A percentile compares a stretch with the other conserved stretches of the same genome.
These are phyloP conservation scores for Boletus sensibilis DNA, from an alignment of 768 basidiomycete species.

Conservation along the genomic window DNA sequence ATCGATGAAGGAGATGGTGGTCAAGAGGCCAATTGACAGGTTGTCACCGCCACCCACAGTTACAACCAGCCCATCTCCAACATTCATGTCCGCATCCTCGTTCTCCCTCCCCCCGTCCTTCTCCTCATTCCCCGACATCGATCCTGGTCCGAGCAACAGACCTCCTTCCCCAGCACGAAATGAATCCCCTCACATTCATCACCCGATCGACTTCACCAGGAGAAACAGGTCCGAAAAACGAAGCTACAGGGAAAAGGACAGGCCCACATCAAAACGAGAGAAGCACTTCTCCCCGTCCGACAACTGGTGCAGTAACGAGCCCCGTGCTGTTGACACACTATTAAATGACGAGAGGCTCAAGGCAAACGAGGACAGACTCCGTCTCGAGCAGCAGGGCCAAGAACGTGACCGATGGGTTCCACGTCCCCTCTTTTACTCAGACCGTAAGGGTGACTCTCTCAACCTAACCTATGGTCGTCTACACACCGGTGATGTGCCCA, in stretches of 20 bases:
- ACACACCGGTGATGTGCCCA: conserved; percentile 62
- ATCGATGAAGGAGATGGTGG: conserved; percentile 39
- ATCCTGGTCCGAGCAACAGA: conserved; percentile 40
- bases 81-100: conserved; percentile 50
- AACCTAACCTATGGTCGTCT: conserved; percentile 69
- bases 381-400: conserved; percentile 18
- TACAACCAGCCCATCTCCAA: conserved; percentile 1
- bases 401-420: conserved; percentile 28
- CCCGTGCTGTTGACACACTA: conserved; percentile 10
- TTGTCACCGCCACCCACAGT: conserved; percentile 8
- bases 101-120: conserved; percentile 66
- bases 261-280: conserved; percentile 30
- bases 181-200: conserved; percentile 13
- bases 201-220: conserved; percentile 13
- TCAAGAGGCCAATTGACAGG: neutral
- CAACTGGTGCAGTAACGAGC: conserved; percentile 23
- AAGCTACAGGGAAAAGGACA: conserved; percentile 30
- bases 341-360: conserved; percentile 35
- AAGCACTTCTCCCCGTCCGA: conserved; percentile 28
- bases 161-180: conserved; percentile 16
- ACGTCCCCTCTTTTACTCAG: conserved; percentile 53
- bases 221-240: conserved; percentile 24
- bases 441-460: conserved; percentile 62
- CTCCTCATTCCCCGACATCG: conserved; percentile 66
- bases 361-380: conserved; percentile 35